Base-by-base conservation (phyloP, 345 rosid species). In the Raphanus sativus region DNA sequence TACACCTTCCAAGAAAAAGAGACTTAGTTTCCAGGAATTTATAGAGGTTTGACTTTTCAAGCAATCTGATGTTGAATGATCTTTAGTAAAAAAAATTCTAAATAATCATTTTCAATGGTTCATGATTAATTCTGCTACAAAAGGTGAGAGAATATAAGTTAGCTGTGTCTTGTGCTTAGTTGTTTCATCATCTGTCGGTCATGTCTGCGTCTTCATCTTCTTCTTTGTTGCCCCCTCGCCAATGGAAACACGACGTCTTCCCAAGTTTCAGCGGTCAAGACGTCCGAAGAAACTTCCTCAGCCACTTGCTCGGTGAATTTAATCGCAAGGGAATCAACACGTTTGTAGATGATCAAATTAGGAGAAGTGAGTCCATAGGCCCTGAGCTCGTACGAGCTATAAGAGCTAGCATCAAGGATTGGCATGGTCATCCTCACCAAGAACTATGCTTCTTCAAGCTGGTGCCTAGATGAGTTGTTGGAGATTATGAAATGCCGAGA, bases 381-480 rank as follows among this genome's bases (percentile, higher is more conserved):
- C 56, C 66, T 58, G 75, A 59, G 9, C 10, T 61, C 2, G 17
- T 26, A 42, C 26, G 15, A 5, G 67, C 75, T 11, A 61, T 72
- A 0, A 10, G 67, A 17, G 67, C 15, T n/a, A n/a, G n/a, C n/a
- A 16, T 72, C 75, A 26, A 72, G 4, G 4, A 11, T 61, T 1
- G 38, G 6, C 1, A 0, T 72, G 0, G 68, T 72, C 6, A 1
- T 61, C 16, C 45, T 72, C 21, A 60, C 75, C 0, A 16, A 4
- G 11, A 16, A 62, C 66, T 72, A 42, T 3, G 68, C 45, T 61
- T 56, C 30, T 45, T 72, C 75, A 0, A 28, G 59, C 45, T 62
- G 76, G 76, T 72, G 76, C 48, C 17, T 72, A 8, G 7, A 45
- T 0, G 76, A 72, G 32, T 62, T 72, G 69, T 4, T 45, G 1